These are phyloP conservation scores for Rhizophagus sp. DNA, from an alignment of 192 early-diverging fungal genomes.

Conservation along the genomic window DNA sequence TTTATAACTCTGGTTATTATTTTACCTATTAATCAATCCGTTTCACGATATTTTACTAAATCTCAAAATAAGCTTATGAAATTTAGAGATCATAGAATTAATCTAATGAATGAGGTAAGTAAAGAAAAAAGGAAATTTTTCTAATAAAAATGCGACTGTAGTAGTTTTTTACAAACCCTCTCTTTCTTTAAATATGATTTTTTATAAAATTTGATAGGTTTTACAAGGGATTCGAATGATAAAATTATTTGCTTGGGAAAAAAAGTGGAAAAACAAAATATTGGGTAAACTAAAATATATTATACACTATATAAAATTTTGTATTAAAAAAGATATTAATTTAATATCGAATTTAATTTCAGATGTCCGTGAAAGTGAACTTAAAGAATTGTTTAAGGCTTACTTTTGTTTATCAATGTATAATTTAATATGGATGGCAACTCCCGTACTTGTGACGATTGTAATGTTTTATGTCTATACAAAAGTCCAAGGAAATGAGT, in stretches of 20 bases:
- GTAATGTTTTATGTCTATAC: constrained; percentile 62
- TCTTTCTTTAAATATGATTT: no score
- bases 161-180: no score
- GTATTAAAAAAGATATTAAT: constrained; percentile 56
- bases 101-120: constrained; percentile 61
- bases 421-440: constrained; percentile 54
- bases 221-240: constrained; percentile 89
- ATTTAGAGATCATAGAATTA: constrained; percentile 66
- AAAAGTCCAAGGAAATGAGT: constrained; percentile 51
- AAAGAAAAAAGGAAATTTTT: not conserved
- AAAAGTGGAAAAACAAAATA: constrained; percentile 58
- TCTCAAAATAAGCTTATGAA: constrained; percentile 59
- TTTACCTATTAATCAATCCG: constrained; percentile 33
- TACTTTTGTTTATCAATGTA: constrained; percentile 23
- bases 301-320: constrained; percentile 41
- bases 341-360: constrained; percentile 32
- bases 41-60: constrained; percentile 29
- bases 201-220: not conserved
- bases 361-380: constrained; percentile 40
- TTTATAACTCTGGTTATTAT: constrained; percentile 39
- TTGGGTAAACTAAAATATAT: constrained; percentile 62
- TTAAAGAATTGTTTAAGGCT: constrained; percentile 34
- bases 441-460: constrained; percentile 62
- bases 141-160: no score
- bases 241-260: constrained; percentile 89